These are phyloP conservation scores for Multifurca ochricompacta DNA, from an alignment of 768 basidiomycete genomes.

Conservation along the genomic window DNA sequence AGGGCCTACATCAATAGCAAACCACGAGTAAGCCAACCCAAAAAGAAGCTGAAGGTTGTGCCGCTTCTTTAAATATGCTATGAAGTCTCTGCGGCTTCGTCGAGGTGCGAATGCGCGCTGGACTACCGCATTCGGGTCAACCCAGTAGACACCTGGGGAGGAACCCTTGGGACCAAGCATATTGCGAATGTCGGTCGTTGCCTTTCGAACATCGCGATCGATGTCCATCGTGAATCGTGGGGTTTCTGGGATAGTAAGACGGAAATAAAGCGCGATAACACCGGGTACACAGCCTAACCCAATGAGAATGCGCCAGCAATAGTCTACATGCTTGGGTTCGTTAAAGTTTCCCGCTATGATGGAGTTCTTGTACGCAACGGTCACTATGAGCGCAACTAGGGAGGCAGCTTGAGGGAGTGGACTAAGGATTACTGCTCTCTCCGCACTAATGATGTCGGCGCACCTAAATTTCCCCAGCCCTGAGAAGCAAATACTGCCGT, in stretches of 20 bases:
- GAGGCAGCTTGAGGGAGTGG: conserved; percentile 42
- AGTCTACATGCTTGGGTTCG: conserved; percentile 50
- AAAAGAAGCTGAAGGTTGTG: conserved; percentile 70
- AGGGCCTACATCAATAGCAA: conserved; percentile 69
- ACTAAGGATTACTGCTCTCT: background rate
- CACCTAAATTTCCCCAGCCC: conserved; percentile 84
- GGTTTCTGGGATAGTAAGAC: conserved; percentile 87
- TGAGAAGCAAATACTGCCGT: conserved; percentile 79
- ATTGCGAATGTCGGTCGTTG: conserved; percentile 59
- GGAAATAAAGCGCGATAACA: conserved; percentile 78
- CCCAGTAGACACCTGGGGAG: conserved; percentile 31
- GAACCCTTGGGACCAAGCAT: conserved; percentile 38
- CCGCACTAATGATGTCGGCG: conserved; percentile 18
- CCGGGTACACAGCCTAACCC: conserved; percentile 83
- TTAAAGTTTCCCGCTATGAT: conserved; percentile 40
- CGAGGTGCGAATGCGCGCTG: conserved; percentile 62
- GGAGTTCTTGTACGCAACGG: conserved; percentile 56
- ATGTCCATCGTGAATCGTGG: conserved; percentile 91
- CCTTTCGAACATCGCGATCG: conserved; percentile 72
- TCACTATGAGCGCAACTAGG: conserved; percentile 55
- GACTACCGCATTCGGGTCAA: conserved; percentile 48
- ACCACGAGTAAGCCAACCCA: conserved; percentile 80
- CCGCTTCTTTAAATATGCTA: conserved; percentile 58
- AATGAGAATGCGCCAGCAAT: conserved; percentile 80
- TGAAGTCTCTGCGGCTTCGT: conserved; percentile 61